Base-by-base conservation (phyloP, 148 eudicot species). In the Camellia lanceoleosa region DNA sequence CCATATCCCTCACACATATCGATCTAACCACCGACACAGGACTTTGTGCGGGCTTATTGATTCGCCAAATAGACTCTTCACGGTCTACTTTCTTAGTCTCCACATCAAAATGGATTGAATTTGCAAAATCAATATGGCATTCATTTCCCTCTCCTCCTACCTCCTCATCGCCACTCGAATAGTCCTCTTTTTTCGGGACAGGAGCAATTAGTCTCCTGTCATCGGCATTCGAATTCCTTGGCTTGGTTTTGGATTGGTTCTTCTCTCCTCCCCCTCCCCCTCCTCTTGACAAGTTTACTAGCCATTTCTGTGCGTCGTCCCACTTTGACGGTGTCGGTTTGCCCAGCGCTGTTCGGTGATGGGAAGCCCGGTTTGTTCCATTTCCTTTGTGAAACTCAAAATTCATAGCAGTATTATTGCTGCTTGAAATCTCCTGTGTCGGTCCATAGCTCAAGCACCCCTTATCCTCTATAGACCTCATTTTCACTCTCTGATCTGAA, bases 271-370 rank as follows among this genome's bases (percentile, higher is more conserved):
- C 95, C 79, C 97, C 89, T 10, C 92, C 95, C 38, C 38, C 38
- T 30, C 92, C 95, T 80, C 97, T 89, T 7, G 99, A 93, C 14
- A 95, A 79, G 61, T 93, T 92, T 60, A 89, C 97, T 20, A 95
- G 81, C 99, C 99, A 95, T 80, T 95, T 95, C n/a, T 95, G 99
- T n/a, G 99, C 99, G 79, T 95, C 99, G 81, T 95, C 99, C 99
- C 99, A 95, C 65, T 95, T 95, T 19, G 97, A 95, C 19, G 99
- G 99, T 23, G 98, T 88, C 11, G 98, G 95, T 71, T 95, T 95
- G 5, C 99, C 99, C 43, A 95, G 80, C 6, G 92, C 86, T 23
- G 91, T 91, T 76, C 97, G 89, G 68, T 89, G 84, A 41, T 89
- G 92, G 52, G 88, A 75, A 3, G 86, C 78, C 6, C 87, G 88